A percentile compares a stretch with the other conserved stretches of the same genome.
Conservation (phyloP, 2,329 filamentous ascomycete species). For the Cercospora sp. region DNA sequence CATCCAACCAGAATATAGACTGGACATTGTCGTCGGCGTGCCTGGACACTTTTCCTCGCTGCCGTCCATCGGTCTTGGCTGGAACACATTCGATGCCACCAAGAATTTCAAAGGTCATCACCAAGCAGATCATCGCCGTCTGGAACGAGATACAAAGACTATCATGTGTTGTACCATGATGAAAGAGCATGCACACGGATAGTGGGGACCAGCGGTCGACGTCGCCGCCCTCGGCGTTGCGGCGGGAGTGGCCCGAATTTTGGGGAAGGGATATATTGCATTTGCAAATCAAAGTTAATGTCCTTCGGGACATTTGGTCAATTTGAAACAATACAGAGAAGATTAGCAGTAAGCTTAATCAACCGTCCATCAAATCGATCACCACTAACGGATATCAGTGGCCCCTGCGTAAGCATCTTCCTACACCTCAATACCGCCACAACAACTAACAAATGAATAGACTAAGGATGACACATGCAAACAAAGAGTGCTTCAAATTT, state of each 20-base stretch:
- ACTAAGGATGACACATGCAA: conserved; percentile 89
- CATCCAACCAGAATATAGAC: too few species aligned
- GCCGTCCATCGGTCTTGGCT: background rate
- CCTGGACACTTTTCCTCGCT: too few species aligned
- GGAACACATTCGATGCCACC: background rate
- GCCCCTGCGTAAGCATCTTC: conserved; percentile 50
- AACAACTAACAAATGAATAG: too few species aligned
- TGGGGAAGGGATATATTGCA: background rate
- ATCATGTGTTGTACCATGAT: background rate
- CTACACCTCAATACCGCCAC: too few species aligned
- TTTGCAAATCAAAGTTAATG: too few species aligned
- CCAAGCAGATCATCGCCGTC: background rate
- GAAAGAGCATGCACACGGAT: conserved; percentile 13
- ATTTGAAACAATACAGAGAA: conserved; percentile 48
- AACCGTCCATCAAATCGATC: too few species aligned
- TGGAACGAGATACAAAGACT: background rate
- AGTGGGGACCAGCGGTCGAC: background rate
- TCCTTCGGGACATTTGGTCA: background rate
- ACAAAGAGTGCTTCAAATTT: background rate
- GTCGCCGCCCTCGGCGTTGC: background rate
- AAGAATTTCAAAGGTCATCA: background rate
- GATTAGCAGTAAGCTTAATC: conserved; percentile 44
- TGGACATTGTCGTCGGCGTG: too few species aligned
- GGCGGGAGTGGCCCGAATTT: conserved; percentile 5
- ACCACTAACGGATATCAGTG: background rate